phyloP scores from a whole-genome alignment of 2,329 filamentous ascomycete genomes.

The Alternaria angustiovoidea region DNA sequence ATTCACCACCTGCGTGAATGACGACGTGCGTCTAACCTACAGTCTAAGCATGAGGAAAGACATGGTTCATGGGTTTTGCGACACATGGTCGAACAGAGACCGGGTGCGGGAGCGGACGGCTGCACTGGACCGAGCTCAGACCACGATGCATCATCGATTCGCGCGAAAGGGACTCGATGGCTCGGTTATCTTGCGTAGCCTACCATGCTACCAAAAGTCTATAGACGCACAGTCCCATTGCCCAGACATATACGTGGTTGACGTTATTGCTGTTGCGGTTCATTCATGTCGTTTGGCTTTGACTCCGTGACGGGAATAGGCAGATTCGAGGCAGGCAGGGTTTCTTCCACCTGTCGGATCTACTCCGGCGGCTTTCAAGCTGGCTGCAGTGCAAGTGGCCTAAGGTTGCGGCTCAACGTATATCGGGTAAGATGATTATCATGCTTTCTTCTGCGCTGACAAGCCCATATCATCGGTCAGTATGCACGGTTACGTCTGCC shows the following conservation, averaged over 20 bases:
- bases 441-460: slow-evolving; percentile 7
- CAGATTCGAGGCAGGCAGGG: not conserved
- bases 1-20: not conserved
- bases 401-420: slow-evolving; percentile 11
- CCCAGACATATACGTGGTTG: not conserved
- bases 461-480: slow-evolving; percentile 2
- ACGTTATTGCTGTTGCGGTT: slow-evolving; percentile 1
- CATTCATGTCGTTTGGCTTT: not conserved
- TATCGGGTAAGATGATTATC: not conserved
- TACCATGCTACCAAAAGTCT: not conserved
- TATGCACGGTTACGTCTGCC: slow-evolving; percentile 1
- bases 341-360: slow-evolving; percentile 13
- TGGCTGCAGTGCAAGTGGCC: not conserved
- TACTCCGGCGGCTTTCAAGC: slow-evolving; percentile 3
- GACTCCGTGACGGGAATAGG: not conserved
- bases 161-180: slow-evolving; percentile 8
- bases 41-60: slow-evolving; percentile 3
- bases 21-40: not conserved
- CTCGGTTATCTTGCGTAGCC: not conserved
- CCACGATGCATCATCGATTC: slow-evolving; percentile 14
- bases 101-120: slow-evolving; percentile 18
- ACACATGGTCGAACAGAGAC: slow-evolving; percentile 25
- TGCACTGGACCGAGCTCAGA: slow-evolving; percentile 12
- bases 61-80: slow-evolving; percentile 29
- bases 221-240: not conserved